A percentile compares a stretch with the other conserved stretches of the same genome.
These are phyloP conservation scores for Singerocomus inundabilis DNA, from an alignment of 1,284 basidiomycete species.

Conservation along the genomic window DNA sequence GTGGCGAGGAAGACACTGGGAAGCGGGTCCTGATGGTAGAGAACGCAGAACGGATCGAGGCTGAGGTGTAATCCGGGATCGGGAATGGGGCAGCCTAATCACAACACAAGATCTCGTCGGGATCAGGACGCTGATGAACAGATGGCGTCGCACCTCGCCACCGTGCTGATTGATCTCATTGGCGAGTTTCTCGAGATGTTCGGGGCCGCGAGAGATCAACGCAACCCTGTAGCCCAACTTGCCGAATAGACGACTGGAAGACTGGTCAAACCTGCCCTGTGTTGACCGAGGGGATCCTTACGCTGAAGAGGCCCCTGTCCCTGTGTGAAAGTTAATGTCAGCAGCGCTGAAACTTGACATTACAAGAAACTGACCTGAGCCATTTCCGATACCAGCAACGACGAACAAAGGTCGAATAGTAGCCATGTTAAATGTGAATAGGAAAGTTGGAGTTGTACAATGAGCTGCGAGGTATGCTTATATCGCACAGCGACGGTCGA, in stretches of 20 bases:
- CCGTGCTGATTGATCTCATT: conserved; percentile 56
- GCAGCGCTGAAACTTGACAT: too few relatives aligned
- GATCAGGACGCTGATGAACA: background rate
- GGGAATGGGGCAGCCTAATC: conserved; percentile 61
- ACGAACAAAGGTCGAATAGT: conserved; percentile 44
- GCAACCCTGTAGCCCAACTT: conserved; percentile 69
- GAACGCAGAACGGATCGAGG: conserved; percentile 56
- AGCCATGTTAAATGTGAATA: conserved; percentile 26
- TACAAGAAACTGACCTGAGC: conserved; percentile 25
- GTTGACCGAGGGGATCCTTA: conserved; percentile 33
- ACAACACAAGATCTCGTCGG: background rate
- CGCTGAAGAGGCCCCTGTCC: conserved; percentile 66
- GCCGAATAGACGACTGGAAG: conserved; percentile 56
- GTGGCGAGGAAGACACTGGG: conserved; percentile 41
- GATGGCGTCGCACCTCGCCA: conserved; percentile 47
- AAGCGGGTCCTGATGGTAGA: conserved; percentile 51
- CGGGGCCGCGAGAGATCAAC: conserved; percentile 59
- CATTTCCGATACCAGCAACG: conserved; percentile 55
- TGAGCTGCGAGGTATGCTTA: conserved; percentile 12
- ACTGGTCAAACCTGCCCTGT: conserved; percentile 1
- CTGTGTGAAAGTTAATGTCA: conserved; percentile 29
- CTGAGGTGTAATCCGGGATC: conserved; percentile 51
- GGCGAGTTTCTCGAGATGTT: conserved; percentile 51
- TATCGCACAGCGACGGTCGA: conserved; percentile 1
- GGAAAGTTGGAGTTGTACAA: background rate